Evolutionary conservation across 176 grass and related monocot genomes (phyloP), one percentile per base, ranked within the genome.

Genomic region (Saccharum spontaneum): DNA sequence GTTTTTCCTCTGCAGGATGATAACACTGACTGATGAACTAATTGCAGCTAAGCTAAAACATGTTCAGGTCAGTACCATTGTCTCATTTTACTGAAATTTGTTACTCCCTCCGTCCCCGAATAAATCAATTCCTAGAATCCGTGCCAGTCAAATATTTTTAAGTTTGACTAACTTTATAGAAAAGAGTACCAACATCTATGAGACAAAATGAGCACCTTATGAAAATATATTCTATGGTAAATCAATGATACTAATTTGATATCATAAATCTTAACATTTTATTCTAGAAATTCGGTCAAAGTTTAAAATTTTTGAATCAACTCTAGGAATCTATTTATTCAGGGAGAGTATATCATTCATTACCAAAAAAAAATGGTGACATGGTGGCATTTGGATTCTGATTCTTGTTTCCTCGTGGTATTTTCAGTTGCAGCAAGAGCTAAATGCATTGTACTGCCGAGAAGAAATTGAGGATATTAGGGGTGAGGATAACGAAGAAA

Each of bases 361-460:
- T 45, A 5, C 11, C 24, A 37, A 46, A 49, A 64, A 49, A 23
- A 34, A 36, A 3, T 30, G 10, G 36, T 36, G 20, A 60, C 33
- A 46, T 73, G 6, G 31, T 50, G 52, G 8, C 38, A 62, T 69
- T 68, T 80, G 69, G 68, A 40, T 71, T 78, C 18, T 71, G 30
- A 76, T 73, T 71, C n/a, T 31, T 24, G 23, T 74, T 23, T 46
- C 16, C 41, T 9, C 5, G 14, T 79, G 28, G 52, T 22, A 63
- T 60, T 88, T 89, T 69, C 97, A 99, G 91, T 89, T 99, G 86
- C 86, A 99, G 84, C 90, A 96, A 90, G 94, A 96, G 79, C 40
- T 99, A 85, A 96, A 96, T 88, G 82, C 88, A 41, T 84, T 99
- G 57, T 99, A 99, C 59, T 96, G 86, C 83, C 90, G 88, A 86